These are phyloP conservation scores for Teratosphaeria epicoccoides DNA, from an alignment of 2,329 filamentous ascomycete species.

Conservation along the genomic window DNA sequence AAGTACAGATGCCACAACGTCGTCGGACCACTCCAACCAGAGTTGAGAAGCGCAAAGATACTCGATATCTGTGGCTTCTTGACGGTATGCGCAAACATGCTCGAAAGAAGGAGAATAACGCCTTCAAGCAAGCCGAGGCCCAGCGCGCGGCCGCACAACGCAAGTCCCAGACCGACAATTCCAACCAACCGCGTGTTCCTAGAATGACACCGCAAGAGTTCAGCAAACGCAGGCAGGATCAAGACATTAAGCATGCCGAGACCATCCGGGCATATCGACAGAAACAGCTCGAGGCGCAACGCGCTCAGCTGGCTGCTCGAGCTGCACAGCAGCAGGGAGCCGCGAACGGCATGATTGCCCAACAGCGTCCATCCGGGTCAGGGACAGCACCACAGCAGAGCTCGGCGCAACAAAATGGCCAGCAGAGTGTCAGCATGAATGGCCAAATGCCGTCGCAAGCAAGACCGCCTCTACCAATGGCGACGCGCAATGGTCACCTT, in stretches of 20 bases:
- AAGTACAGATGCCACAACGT: constrained; percentile 46
- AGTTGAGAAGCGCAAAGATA: constrained; percentile 77
- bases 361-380: constrained; percentile 16
- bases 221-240: constrained; percentile 77
- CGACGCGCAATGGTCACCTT: constrained; percentile 38
- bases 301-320: constrained; percentile 28
- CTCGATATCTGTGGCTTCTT: constrained; percentile 77
- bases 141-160: constrained; percentile 62
- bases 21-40: constrained; percentile 68
- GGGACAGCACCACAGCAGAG: constrained; percentile 14
- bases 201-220: constrained; percentile 80
- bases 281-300: constrained; percentile 46
- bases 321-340: constrained; percentile 25
- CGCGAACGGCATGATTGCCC: constrained; percentile 19
- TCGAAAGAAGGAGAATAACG: constrained; percentile 78
- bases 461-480: constrained; percentile 32
- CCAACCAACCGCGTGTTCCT: constrained; percentile 24
- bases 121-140: constrained; percentile 76
- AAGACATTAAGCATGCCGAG: constrained; percentile 58
- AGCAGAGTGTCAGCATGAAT: constrained; percentile 27
- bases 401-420: constrained; percentile 19
- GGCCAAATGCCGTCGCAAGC: constrained; percentile 32
- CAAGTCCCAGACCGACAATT: constrained; percentile 46
- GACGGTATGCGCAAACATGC: constrained; percentile 93
- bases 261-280: constrained; percentile 50